A percentile compares a stretch with the other conserved stretches of the same genome.
Evolutionary conservation across 2,329 filamentous ascomycete species (phyloP).

Genomic region (Colletotrichum falcatum): DNA sequence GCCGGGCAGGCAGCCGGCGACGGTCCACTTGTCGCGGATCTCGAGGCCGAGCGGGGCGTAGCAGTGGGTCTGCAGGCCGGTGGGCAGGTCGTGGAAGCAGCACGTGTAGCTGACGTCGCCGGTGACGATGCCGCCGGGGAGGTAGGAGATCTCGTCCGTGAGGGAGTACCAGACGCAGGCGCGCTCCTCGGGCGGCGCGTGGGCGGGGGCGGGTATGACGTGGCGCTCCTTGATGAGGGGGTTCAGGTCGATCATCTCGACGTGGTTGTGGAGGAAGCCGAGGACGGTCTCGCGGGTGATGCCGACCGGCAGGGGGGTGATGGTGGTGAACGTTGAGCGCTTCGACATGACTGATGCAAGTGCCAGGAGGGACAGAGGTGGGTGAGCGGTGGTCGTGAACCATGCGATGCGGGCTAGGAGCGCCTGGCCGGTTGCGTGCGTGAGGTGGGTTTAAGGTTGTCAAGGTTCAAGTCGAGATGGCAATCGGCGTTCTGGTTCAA

Average conservation of each 20-base stretch:
- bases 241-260: conserved; percentile 89
- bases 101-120: conserved; percentile 82
- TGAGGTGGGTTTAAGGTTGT: conserved; percentile 30
- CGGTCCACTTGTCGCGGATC: conserved; percentile 81
- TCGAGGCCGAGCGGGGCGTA: conserved; percentile 87
- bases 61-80: conserved; percentile 82
- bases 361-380: neutral
- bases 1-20: conserved; percentile 78
- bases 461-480: neutral
- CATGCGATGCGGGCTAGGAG: conserved; percentile 3
- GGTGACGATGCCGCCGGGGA: conserved; percentile 73
- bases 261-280: conserved; percentile 80
- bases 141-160: conserved; percentile 80
- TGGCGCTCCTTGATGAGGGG: conserved; percentile 81
- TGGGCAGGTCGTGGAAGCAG: conserved; percentile 79
- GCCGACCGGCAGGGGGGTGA: conserved; percentile 79
- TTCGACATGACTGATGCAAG: conserved; percentile 71
- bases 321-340: conserved; percentile 78
- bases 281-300: conserved; percentile 79
- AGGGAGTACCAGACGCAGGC: conserved; percentile 82
- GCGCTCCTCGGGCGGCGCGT: conserved; percentile 77
- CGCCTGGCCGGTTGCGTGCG: neutral
- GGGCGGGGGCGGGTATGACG: conserved; percentile 73
- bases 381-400: neutral
- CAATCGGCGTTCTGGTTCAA: neutral